Evolutionary conservation across 345 rosid species (phyloP), one percentile per base, ranked within the genome.

Genomic region (Bruguiera sexangula): DNA sequence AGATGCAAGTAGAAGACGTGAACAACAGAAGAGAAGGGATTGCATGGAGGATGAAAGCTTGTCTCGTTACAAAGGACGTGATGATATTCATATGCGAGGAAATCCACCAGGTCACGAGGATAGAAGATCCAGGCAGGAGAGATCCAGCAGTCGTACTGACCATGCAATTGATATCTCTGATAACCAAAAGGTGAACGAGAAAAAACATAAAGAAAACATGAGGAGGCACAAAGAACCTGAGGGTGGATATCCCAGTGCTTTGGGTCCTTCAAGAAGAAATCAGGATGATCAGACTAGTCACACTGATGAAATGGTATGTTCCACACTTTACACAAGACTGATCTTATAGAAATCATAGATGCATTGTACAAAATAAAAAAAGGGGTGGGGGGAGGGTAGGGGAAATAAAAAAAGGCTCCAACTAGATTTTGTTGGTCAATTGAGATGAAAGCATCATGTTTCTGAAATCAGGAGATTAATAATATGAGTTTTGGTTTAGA

Each of bases 101-200:
- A 89, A 79, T 72, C 86, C 83, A 73, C 66, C 29, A 64, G 65
- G 32, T 53, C 75, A 69, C 48, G 89, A 84, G 69, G 99, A 85
- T 71, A 87, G 87, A 81, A 90, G 82, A 85, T 74, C 86, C 55
- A 81, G 92, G 83, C 96, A 80, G 68, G 96, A 88, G 66, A 87
- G 81, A 79, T 75, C 91, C 72, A 75, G 81, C 67, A 61, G 75
- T 72, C 92, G 87, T 39, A 82, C 57, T 75, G 93, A 86, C 55
- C 88, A 75, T 72, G 74, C 86, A 76, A 67, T 60, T 69, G 81
- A 82, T 76, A 55, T 71, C 74, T 76, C 82, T 30, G 96, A 91
- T 75, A 87, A 78, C 77, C 86, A 83, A 69, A 84, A 84, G 74
- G 76, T 76, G 76, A 86, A 75, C 53, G 96, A 86, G 66, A 87